A percentile compares a stretch with the other conserved stretches of the same genome.
These are phyloP conservation scores for Malassezia yamatoensis DNA, from an alignment of 1,284 basidiomycete genomes.

Conservation along the genomic window DNA sequence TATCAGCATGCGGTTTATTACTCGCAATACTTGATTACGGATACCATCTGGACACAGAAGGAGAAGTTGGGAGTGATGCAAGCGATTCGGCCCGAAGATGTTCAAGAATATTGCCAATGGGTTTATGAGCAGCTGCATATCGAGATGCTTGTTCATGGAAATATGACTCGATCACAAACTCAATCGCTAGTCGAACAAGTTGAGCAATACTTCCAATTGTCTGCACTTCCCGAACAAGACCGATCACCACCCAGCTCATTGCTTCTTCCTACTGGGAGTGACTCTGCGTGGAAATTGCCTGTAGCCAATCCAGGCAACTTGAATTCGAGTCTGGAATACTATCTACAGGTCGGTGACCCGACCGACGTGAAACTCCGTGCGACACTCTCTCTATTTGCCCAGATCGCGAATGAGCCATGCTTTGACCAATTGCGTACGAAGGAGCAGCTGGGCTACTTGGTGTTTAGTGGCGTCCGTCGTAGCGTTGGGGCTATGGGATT, in stretches of 20 bases:
- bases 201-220: slow-evolving; percentile 60
- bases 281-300: slow-evolving; percentile 58
- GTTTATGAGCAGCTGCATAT: slow-evolving; percentile 57
- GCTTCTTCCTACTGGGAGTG: slow-evolving; percentile 57
- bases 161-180: slow-evolving; percentile 73
- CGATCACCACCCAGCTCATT: slow-evolving; percentile 29
- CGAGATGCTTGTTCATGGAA: slow-evolving; percentile 72
- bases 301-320: slow-evolving; percentile 79
- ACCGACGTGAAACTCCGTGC: slow-evolving; percentile 30
- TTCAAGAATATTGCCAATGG: slow-evolving; percentile 58
- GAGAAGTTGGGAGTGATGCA: slow-evolving; percentile 69
- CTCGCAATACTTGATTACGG: slow-evolving; percentile 60
- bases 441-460: slow-evolving; percentile 81
- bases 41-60: slow-evolving; percentile 66
- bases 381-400: slow-evolving; percentile 34
- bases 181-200: slow-evolving; percentile 62
- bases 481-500: slow-evolving; percentile 60
- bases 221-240: slow-evolving; percentile 47
- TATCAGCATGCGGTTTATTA: slow-evolving; percentile 74
- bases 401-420: slow-evolving; percentile 61
- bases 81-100: slow-evolving; percentile 64
- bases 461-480: slow-evolving; percentile 34
- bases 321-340: slow-evolving; percentile 59
- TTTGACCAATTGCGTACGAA: slow-evolving; percentile 90
- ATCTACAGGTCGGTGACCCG: slow-evolving; percentile 40